phyloP scores from a whole-genome alignment of 768 basidiomycete species.

The Tylopilus rubrobrunneus region DNA sequence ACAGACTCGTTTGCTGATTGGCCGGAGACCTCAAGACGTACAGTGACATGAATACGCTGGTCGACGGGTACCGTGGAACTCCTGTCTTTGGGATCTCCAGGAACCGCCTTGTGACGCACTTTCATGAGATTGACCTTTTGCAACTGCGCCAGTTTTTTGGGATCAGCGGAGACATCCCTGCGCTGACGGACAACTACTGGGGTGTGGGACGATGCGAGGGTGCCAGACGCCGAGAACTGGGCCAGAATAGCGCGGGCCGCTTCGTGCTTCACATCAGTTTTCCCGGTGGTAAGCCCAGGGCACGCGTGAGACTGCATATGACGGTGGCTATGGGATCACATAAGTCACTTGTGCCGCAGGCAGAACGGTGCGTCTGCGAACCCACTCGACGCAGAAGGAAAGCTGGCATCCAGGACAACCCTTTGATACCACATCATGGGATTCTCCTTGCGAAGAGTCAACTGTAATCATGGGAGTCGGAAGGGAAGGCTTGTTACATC shows the following conservation, averaged over 20 bases:
- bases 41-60: constrained; percentile 57
- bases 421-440: constrained; percentile 11
- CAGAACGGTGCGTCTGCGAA: constrained; percentile 3
- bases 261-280: constrained; percentile 35
- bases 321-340: constrained; percentile 50
- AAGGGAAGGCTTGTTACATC: constrained; percentile 57
- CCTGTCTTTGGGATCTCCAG: constrained; percentile 59
- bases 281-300: constrained; percentile 17
- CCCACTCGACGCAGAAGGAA: constrained; percentile 64
- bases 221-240: constrained; percentile 38
- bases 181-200: constrained; percentile 26
- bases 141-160: constrained; percentile 50
- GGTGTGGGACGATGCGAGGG: constrained; percentile 16
- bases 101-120: constrained; percentile 65
- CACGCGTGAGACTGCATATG: constrained; percentile 62
- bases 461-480: constrained; percentile 34
- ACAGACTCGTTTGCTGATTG: constrained; percentile 37
- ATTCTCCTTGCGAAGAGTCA: background rate
- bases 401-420: constrained; percentile 51
- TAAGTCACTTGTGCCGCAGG: constrained; percentile 7
- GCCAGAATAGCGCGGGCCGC: constrained; percentile 51
- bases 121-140: constrained; percentile 66
- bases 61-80: constrained; percentile 42
- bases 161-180: constrained; percentile 41
- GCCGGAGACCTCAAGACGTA: constrained; percentile 27